Base-by-base conservation (phyloP, 495 filamentous ascomycete genomes). In the Symbiotaphrina buchneri region DNA sequence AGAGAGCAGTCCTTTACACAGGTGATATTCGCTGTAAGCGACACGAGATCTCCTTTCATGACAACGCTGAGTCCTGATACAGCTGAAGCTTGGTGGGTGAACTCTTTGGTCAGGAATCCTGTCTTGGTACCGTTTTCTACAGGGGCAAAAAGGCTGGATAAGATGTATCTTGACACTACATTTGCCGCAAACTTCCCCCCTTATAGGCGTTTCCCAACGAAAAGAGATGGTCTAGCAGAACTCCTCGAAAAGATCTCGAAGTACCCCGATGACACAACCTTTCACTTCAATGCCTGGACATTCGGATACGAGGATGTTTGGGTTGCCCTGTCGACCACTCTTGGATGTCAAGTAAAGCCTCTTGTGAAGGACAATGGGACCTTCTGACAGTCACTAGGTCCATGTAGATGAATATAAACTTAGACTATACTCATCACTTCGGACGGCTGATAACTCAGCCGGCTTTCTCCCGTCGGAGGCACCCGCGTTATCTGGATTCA, bases 241-340 rank as follows among this genome's bases (percentile, higher is more conserved):
- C 60, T 94, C 2, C 43, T 93, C 2, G 45, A 58, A 18, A 77
- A 82, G 42, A 56, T 91, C 0, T 43, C 52, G 0, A 41, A 53
- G 7, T 92, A 87, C 48, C 76, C 83, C 0, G 33, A 54, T 6
- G 65, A 84, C 15, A 90, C 80, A 0, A 51, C 70, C 4, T 93
- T 94, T 41, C 76, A 91, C 47, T 65, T 95, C 29, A 61, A 80
- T 29, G 65, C 83, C 2, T 94, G 84, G 85, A 95, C 85, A 1
- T 90, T 87, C 46, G 85, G 85, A 30, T 73, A 63, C 42, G 81
- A 92, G 47, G 78, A 93, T 33, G 81, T 92, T 0, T 94, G 83
- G 83, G 56, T 80, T 33, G 75, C 81, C 3, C 52, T 95, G 8
- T 71, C 80, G 1, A 63, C 69, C 8, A 62, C 65, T 6, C 52